Base-by-base conservation (phyloP, 2,329 filamentous ascomycete species). In the Fusarium nelsonii region DNA sequence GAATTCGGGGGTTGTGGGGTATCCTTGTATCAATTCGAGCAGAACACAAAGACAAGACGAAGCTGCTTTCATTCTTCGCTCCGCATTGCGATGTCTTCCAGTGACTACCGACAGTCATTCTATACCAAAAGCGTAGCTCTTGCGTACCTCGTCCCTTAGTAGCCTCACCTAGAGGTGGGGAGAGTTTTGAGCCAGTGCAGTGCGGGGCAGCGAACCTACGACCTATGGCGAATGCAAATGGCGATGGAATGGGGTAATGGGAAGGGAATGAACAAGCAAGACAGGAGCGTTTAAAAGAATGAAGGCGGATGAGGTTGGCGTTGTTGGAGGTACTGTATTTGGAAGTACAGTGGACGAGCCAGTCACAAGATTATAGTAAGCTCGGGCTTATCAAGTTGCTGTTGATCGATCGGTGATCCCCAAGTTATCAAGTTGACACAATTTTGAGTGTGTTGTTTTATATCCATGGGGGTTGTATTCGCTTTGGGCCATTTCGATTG, bases 91-190 rank as follows among this genome's bases (percentile, higher is more conserved):
- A 65, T 63, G 51, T 30, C 55, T 36, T 39, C 37, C 20, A n/a
- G 61, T 54, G 49, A 57, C 50, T 40, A 26, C 20, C 41, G 51
- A 34, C 34, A 57, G 44, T 30, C 57, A 67, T 70, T 39, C 66
- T 68, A 67, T 63, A 53, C 66, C 66, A 14, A 70, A 69, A 67
- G 63, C 66, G 66, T 69, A 67, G 53, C 44, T 52, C 32, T 57
- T 57, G 40, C 45, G 57, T 63, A 58, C 53, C 49, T 68, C 34
- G 18, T 50, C 36, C 30, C 40, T 32, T 16, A 43, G 53, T 64
- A 57, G 53, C 46, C 40, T 70, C 53, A 54, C 30, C 37, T 54
- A 61, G 54, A 70, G 63, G 63, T 37, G 53, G 51, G 45, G 67
- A 70, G 53, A 68, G 67, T 70, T 68, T 70, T 23, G 43, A 65